Conservation (phyloP, 2,329 filamentous ascomycete genomes). For the Kalmusia sp. region DNA sequence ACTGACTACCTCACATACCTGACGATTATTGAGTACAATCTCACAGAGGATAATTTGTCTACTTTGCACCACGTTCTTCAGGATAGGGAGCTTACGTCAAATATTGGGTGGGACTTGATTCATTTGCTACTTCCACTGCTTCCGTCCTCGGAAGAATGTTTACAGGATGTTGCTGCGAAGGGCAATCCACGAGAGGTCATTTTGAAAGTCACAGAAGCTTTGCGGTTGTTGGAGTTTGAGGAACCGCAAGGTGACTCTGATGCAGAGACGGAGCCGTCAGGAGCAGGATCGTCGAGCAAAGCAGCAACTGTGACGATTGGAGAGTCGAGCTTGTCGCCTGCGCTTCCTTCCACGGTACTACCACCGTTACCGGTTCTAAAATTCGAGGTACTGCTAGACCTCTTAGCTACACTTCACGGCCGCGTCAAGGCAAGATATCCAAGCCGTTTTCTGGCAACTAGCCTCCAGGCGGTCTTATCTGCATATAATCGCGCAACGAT, state of each 20-base stretch:
- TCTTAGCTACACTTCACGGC: slow-evolving; percentile 75
- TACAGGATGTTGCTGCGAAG: slow-evolving; percentile 76
- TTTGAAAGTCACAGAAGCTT: slow-evolving; percentile 77
- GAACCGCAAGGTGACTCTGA: slow-evolving; percentile 61
- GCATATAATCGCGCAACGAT: slow-evolving; percentile 67
- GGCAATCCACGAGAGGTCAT: slow-evolving; percentile 85
- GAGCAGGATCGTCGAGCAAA: slow-evolving; percentile 22
- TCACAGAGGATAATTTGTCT: slow-evolving; percentile 71
- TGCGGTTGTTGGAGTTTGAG: slow-evolving; percentile 66
- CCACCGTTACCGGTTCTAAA: slow-evolving; percentile 57
- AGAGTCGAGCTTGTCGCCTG: slow-evolving; percentile 41
- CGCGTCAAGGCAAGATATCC: slow-evolving; percentile 80
- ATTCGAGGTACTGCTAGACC: slow-evolving; percentile 73
- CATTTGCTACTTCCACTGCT: slow-evolving; percentile 74
- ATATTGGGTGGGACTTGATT: slow-evolving; percentile 86
- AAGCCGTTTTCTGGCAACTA: slow-evolving; percentile 78
- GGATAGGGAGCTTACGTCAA: slow-evolving; percentile 71
- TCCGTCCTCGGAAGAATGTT: slow-evolving; percentile 70
- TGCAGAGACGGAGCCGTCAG: slow-evolving; percentile 51
- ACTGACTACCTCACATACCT: slow-evolving; percentile 79
- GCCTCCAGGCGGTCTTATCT: slow-evolving; percentile 73
- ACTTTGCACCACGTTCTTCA: slow-evolving; percentile 72
- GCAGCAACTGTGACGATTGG: slow-evolving; percentile 31
- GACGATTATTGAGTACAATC: slow-evolving; percentile 77
- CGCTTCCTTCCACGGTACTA: slow-evolving; percentile 27